phyloP scores from a whole-genome alignment of 129 eudicot genomes.

The Centrapalus pauciflorus region DNA sequence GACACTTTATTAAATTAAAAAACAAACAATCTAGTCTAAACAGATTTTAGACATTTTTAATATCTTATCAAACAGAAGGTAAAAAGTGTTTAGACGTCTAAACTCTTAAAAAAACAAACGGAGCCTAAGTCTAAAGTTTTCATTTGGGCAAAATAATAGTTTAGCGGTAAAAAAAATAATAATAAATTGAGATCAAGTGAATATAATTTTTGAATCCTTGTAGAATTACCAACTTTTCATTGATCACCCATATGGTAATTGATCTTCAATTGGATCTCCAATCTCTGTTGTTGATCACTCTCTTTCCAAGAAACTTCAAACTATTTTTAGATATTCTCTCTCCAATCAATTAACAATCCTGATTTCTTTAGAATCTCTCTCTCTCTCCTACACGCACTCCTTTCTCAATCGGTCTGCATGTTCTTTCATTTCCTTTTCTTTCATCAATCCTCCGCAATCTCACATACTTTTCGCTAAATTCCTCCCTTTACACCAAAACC shows the following conservation, averaged over 20 bases:
- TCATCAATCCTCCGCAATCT: slow-evolving; percentile 10
- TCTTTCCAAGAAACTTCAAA: slow-evolving; percentile 24
- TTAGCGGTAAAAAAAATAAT: too few relatives aligned
- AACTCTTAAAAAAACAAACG: too few relatives aligned
- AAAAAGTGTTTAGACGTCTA: too few relatives aligned
- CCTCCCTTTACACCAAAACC: slow-evolving; percentile 13
- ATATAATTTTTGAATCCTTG: not conserved
- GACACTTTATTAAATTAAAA: too few relatives aligned
- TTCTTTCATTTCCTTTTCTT: not conserved
- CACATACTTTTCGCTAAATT: slow-evolving; percentile 10
- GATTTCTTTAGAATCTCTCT: slow-evolving; percentile 7
- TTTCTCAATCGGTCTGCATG: slow-evolving; percentile 6
- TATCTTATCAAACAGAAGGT: too few relatives aligned
- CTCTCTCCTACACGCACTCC: slow-evolving; percentile 9
- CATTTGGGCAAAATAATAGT: too few relatives aligned
- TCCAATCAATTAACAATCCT: not conserved
- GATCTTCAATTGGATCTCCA: slow-evolving; percentile 3
- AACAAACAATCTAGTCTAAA: too few relatives aligned
- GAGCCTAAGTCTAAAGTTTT: too few relatives aligned
- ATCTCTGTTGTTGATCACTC: slow-evolving; percentile 3
- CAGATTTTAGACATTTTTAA: too few relatives aligned
- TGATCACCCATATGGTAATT: not conserved
- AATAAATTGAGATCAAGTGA: too few relatives aligned
- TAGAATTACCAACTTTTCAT: not conserved
- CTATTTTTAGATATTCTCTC: slow-evolving; percentile 11